These are phyloP conservation scores for Sporothrix globosa DNA, from an alignment of 2,329 filamentous ascomycete genomes.

Conservation along the genomic window DNA sequence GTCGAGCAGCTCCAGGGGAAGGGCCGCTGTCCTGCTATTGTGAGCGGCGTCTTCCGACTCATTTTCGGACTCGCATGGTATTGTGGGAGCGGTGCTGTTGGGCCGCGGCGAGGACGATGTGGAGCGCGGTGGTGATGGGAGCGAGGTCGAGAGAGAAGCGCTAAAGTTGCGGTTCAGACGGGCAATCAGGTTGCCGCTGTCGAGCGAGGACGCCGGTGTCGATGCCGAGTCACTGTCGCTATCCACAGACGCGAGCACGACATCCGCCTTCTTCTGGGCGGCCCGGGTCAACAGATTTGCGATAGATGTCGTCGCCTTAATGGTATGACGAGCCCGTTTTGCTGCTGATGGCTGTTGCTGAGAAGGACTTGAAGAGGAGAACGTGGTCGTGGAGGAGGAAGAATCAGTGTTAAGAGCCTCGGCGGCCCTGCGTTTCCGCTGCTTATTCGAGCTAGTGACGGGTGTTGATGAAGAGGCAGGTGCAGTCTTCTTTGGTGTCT, in stretches of 20 bases:
- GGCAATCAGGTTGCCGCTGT: slow-evolving; percentile 44
- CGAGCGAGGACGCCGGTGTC: slow-evolving; percentile 7
- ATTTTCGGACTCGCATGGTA: slow-evolving; percentile 46
- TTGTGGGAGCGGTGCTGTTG: slow-evolving; percentile 46
- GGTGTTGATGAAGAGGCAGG: neutral
- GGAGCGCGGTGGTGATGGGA: slow-evolving; percentile 38
- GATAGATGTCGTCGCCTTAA: slow-evolving; percentile 35
- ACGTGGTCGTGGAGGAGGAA: neutral
- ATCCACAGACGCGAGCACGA: neutral
- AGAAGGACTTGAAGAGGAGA: neutral
- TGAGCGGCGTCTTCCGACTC: slow-evolving; percentile 36
- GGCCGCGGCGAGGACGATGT: slow-evolving; percentile 33
- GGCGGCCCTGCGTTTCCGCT: slow-evolving; percentile 33
- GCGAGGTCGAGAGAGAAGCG: slow-evolving; percentile 39
- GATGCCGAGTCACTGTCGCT: slow-evolving; percentile 28
- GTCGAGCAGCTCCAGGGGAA: slow-evolving; percentile 60
- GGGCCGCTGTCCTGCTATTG: slow-evolving; percentile 34
- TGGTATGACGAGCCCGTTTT: slow-evolving; percentile 33
- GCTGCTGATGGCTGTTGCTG: slow-evolving; percentile 9
- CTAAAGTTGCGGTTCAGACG: slow-evolving; percentile 46
- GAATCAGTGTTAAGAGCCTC: slow-evolving; percentile 26
- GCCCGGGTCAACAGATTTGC: slow-evolving; percentile 33
- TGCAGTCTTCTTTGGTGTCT: slow-evolving; percentile 16
- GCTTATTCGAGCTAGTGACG: neutral
- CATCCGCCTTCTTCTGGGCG: slow-evolving; percentile 11